Evolutionary conservation across 1,139 yeast species (phyloP).

Genomic region (Protomyces arabidopsidicola): DNA sequence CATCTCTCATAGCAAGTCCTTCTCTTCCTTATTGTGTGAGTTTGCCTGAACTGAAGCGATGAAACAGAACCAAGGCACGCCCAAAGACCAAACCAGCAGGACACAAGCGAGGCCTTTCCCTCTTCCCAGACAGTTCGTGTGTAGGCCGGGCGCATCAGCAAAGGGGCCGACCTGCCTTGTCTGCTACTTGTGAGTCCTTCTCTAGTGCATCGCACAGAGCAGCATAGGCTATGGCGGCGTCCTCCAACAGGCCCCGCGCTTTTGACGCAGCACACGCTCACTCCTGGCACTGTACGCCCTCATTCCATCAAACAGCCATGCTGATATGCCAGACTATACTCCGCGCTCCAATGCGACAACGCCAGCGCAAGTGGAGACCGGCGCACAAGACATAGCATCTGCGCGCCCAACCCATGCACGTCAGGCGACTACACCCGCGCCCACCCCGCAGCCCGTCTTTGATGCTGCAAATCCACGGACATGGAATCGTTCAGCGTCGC

Average conservation of each 20-base stretch:
- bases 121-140: too few relatives aligned
- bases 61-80: too few relatives aligned
- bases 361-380: background rate
- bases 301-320: background rate
- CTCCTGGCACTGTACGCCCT: background rate
- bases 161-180: too few relatives aligned
- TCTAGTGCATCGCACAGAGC: background rate
- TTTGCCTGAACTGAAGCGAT: too few relatives aligned
- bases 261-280: background rate
- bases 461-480: constrained; percentile 24
- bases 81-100: too few relatives aligned
- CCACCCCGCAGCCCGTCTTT: background rate
- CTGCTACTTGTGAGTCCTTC: too few relatives aligned
- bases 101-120: too few relatives aligned
- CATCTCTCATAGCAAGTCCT: background rate
- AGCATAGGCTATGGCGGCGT: background rate
- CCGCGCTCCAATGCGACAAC: background rate
- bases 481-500: constrained; percentile 8
- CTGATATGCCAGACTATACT: background rate
- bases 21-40: too few relatives aligned
- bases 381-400: background rate
- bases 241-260: background rate
- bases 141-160: too few relatives aligned
- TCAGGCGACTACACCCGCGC: background rate
- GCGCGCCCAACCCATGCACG: background rate